Base-by-base conservation (phyloP, 1,284 basidiomycete genomes). In the Rhodotorula sp. region DNA sequence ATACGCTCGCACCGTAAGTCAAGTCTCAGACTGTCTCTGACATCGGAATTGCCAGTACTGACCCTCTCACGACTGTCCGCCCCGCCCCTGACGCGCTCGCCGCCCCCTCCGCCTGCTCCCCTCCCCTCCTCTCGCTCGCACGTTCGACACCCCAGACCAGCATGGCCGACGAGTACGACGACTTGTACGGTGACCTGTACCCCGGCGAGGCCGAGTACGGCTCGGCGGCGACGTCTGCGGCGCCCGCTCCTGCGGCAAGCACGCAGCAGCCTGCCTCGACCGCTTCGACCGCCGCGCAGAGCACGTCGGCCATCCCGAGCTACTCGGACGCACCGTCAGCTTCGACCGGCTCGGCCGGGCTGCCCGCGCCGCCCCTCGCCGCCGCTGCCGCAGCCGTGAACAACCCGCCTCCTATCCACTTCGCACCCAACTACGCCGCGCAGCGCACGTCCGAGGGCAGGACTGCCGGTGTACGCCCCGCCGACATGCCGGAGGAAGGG, bases 401-500 rank as follows among this genome's bases (percentile, higher is more conserved):
- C 61, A 65, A 42, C 50, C 58, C 52, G n/a, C 54, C 61, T 13
- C 69, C 75, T 27, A 25, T 73, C 41, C 74, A 67, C 55, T 75
- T 71, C 58, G 67, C 73, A 27, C 67, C 70, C 56, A 54, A 52
- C 44, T 75, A 78, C 77, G 67, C 78, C 74, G 48, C 78, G 73
- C 53, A 85, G 83, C 73, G 19, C 81, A 84, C 21, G 50, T 41
- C 57, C 88, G 81, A 84, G 19, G 56, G 60, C 57, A 84, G 84
- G 21, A 88, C 90, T 77, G 86, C 90, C 63, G 88, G 87, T 27
- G 86, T 94, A 42, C 86, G 91, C 67, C 93, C 93, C 19, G 92
- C 91, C 64, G 94, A 97, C 82, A 96, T 95, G 93, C 94, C 94
- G 82, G 95, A 97, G 80, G 94, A 97, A 91, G 94, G 94, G 95